Evolutionary conservation across 352 stramenopile species (phyloP).

Genomic region (Globisporangium okanoganense): DNA sequence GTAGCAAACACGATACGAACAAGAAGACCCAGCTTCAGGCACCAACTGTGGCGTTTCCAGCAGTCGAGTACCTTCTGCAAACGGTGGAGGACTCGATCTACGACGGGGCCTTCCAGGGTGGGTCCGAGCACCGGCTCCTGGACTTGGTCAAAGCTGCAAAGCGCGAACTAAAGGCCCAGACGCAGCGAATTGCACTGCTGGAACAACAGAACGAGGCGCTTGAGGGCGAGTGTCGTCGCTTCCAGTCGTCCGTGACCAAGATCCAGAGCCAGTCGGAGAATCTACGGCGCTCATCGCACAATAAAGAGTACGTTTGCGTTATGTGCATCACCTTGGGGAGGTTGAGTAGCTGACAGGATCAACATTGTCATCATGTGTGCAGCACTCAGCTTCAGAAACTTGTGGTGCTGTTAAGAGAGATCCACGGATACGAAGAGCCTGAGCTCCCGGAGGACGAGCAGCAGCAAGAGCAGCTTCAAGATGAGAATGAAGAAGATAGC

Average conservation of each 20-base stretch:
- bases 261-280: constrained; percentile 16
- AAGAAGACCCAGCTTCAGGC: not conserved
- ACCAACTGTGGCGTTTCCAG: not conserved
- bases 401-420: constrained; percentile 29
- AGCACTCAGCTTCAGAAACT: constrained; percentile 40
- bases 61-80: constrained; percentile 7
- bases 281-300: constrained; percentile 7
- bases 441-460: constrained; percentile 29
- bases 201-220: constrained; percentile 7
- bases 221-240: constrained; percentile 6
- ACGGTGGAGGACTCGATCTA: constrained; percentile 10
- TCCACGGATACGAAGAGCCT: constrained; percentile 21
- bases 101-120: constrained; percentile 4
- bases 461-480: constrained; percentile 18
- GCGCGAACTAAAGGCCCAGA: constrained; percentile 5
- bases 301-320: constrained; percentile 14
- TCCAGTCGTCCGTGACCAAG: constrained; percentile 8
- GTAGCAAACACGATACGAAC: not conserved
- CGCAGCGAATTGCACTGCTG: constrained; percentile 7
- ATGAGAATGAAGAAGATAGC: constrained; percentile 17
- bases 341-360: not conserved
- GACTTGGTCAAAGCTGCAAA: constrained; percentile 9
- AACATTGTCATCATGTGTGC: constrained; percentile 11
- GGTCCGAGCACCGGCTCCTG: constrained; percentile 7
- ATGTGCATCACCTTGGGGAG: not conserved